Percentiles rank a stretch among this genome's conserved stretches.
phyloP scores from a whole-genome alignment of 2,329 filamentous ascomycete genomes.

The Phyllosticta ampelicida region DNA sequence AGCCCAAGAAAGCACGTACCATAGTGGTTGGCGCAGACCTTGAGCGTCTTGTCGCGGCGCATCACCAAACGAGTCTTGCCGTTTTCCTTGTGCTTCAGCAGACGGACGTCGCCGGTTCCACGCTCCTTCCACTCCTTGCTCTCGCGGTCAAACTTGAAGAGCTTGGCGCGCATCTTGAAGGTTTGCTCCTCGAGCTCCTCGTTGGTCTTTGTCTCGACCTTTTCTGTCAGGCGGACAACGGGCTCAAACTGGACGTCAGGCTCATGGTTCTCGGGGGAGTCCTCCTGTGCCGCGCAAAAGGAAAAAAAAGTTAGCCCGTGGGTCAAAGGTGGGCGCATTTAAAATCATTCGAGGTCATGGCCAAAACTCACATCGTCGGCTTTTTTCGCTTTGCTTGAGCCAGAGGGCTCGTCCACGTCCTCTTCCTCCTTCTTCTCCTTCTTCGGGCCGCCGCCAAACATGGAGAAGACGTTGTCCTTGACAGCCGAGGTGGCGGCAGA shows the following conservation, averaged over 20 bases:
- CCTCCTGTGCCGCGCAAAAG: slow-evolving; percentile 39
- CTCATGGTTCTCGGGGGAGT: slow-evolving; percentile 76
- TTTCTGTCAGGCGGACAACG: slow-evolving; percentile 90
- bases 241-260: slow-evolving; percentile 96
- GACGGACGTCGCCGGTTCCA: slow-evolving; percentile 87
- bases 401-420: slow-evolving; percentile 75
- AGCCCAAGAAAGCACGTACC: slow-evolving; percentile 47
- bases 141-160: slow-evolving; percentile 95
- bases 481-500: slow-evolving; percentile 27
- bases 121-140: slow-evolving; percentile 98
- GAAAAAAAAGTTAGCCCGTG: slow-evolving; percentile 8
- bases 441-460: slow-evolving; percentile 97
- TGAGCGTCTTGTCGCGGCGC: slow-evolving; percentile 98
- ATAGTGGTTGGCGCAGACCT: slow-evolving; percentile 99
- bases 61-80: slow-evolving; percentile 96
- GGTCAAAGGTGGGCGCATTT: slow-evolving; percentile 10
- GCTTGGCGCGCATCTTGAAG: slow-evolving; percentile 99
- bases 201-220: slow-evolving; percentile 94
- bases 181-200: slow-evolving; percentile 95
- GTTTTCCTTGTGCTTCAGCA: slow-evolving; percentile 98
- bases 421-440: slow-evolving; percentile 87
- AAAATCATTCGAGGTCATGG: not conserved
- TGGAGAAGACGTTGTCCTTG: slow-evolving; percentile 70
- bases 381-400: slow-evolving; percentile 64
- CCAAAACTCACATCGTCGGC: slow-evolving; percentile 44